A percentile compares a stretch with the other conserved stretches of the same genome.
These are phyloP conservation scores for Hypoxylon sp. DNA, from an alignment of 2,329 filamentous ascomycete species.

Conservation along the genomic window DNA sequence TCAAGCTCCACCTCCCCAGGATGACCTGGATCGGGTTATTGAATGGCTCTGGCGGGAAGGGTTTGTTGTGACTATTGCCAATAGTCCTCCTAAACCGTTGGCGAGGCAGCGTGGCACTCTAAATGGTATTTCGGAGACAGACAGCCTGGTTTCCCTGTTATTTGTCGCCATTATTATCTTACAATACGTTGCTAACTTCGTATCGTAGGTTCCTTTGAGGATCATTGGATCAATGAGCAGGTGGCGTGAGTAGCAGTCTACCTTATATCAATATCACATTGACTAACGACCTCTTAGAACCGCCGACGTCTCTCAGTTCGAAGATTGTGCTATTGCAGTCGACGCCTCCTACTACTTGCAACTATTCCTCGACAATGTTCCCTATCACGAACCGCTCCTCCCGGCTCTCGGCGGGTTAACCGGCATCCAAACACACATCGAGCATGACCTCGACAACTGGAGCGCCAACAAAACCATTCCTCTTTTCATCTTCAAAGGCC, in stretches of 20 bases:
- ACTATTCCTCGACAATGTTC: constrained; percentile 77
- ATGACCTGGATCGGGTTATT: constrained; percentile 17
- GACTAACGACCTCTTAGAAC: constrained; percentile 57
- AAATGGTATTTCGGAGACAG: constrained; percentile 25
- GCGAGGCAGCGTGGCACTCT: constrained; percentile 2
- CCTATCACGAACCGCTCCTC: constrained; percentile 86
- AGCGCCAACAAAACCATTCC: constrained; percentile 78
- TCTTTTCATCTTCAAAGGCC: constrained; percentile 92
- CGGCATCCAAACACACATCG: constrained; percentile 80
- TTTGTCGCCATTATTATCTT: neutral
- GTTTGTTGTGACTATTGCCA: constrained; percentile 3
- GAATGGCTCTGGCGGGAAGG: constrained; percentile 31
- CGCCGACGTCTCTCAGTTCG: constrained; percentile 76
- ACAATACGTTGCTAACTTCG: constrained; percentile 37
- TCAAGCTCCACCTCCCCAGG: neutral
- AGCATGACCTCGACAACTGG: constrained; percentile 81
- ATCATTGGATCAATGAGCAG: constrained; percentile 58
- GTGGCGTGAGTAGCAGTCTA: constrained; percentile 46
- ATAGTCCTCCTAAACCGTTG: neutral
- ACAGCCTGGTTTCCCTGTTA: neutral
- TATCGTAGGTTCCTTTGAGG: constrained; percentile 55
- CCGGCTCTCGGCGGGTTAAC: constrained; percentile 91
- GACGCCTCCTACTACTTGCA: constrained; percentile 92
- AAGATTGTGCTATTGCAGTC: constrained; percentile 82
- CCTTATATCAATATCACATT: neutral